Conservation (phyloP, 306 rosid genomes). For the Fragaria nilgerrensis region DNA sequence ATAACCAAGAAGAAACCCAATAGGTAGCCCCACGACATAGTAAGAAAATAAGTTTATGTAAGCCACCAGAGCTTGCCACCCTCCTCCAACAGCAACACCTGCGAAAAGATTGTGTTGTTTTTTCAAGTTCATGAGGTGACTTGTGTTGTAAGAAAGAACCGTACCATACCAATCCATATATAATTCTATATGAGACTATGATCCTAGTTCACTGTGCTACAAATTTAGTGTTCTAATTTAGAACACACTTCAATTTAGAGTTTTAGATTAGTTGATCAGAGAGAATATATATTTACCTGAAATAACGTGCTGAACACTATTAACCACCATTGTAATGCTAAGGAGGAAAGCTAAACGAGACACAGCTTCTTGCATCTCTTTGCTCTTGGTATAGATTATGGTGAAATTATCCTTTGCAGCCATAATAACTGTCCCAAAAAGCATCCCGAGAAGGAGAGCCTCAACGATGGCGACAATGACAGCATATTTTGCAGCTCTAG, state of each 20-base stretch:
- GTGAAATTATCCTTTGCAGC: slow-evolving; percentile 62
- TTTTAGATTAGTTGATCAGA: neutral
- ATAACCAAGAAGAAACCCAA: slow-evolving; percentile 85
- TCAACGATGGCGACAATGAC: slow-evolving; percentile 52
- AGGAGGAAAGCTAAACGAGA: slow-evolving; percentile 75
- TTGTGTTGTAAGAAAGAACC: neutral
- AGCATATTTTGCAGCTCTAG: slow-evolving; percentile 76
- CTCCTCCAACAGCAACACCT: slow-evolving; percentile 99
- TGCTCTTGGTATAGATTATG: slow-evolving; percentile 59
- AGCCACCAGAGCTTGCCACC: slow-evolving; percentile 95
- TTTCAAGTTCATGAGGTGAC: neutral
- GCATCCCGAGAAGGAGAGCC: slow-evolving; percentile 65
- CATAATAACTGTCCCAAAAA: slow-evolving; percentile 46
- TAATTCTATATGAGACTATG: neutral
- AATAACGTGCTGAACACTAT: slow-evolving; percentile 85
- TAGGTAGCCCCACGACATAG: slow-evolving; percentile 73
- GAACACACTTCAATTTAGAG: neutral
- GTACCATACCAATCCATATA: neutral
- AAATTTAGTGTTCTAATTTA: neutral
- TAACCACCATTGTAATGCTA: slow-evolving; percentile 75
- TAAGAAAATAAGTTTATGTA: slow-evolving; percentile 82
- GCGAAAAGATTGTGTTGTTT: slow-evolving; percentile 15
- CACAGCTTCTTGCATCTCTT: slow-evolving; percentile 78
- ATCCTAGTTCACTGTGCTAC: neutral
- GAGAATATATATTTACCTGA: slow-evolving; percentile 46